Conservation (phyloP, 192 early-diverging fungal species). For the Rhizoclosmatium globosum region DNA sequence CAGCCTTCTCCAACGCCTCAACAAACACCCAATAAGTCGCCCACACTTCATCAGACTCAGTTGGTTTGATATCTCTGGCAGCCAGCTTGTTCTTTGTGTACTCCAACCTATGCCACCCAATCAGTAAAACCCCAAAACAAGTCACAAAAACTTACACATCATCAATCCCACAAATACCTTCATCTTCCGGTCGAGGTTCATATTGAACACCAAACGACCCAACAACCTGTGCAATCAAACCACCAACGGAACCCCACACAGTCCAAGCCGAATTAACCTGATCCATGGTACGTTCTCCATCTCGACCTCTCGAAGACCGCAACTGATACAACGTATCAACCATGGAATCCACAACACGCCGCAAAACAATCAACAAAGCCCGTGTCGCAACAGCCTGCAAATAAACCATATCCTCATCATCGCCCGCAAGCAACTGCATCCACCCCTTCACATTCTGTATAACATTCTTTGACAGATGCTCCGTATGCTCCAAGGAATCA, state of each 20-base stretch:
- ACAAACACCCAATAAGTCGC: conserved; percentile 48
- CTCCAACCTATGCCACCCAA: conserved; percentile 35
- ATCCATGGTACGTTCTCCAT: background rate
- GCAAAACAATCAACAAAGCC: background rate
- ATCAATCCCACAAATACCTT: conserved; percentile 39
- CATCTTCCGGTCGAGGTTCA: conserved; percentile 35
- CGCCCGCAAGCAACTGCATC: conserved; percentile 1
- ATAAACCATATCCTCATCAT: conserved; percentile 31
- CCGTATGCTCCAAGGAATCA: conserved; percentile 31
- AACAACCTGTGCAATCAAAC: conserved; percentile 41
- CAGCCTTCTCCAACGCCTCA: conserved; percentile 49
- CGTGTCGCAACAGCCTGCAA: conserved; percentile 31
- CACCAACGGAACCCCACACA: conserved; percentile 49
- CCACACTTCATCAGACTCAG: conserved; percentile 47
- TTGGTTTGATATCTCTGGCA: conserved; percentile 43
- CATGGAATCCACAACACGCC: conserved; percentile 8
- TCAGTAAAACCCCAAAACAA: background rate
- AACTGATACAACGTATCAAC: background rate
- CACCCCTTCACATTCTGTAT: conserved; percentile 41
- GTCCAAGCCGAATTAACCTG: conserved; percentile 49
- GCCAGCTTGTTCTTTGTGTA: conserved; percentile 34
- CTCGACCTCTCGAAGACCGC: background rate
- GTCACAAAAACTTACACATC: conserved; percentile 40
- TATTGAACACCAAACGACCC: conserved; percentile 28
- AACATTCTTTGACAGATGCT: conserved; percentile 37